Base-by-base conservation (phyloP, 2,329 filamentous ascomycete species). In the Cercospora sesami region DNA sequence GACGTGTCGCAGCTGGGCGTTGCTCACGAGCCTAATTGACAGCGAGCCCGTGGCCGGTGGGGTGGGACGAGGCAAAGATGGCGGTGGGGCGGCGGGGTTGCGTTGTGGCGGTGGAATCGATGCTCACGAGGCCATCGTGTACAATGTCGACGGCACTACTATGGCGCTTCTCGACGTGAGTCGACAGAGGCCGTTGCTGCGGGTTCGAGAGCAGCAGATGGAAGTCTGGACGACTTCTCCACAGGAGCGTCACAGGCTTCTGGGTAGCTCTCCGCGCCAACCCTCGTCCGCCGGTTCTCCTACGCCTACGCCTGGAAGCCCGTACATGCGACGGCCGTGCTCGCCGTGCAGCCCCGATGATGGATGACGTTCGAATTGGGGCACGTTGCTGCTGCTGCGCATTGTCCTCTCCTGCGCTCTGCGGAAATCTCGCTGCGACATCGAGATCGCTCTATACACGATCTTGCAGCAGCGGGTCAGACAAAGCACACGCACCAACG, bases 1-100 rank as follows among this genome's bases (percentile, higher is more conserved):
- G 53, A 58, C 53, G 53, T 58, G 53, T 58, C 53, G 53, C 53
- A 58, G 53, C 23, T 30, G 53, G 53, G 53, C 53, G 53, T 30
- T 58, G 53, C 53, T 58, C 53, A 30, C 53, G 53, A 58, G 53
- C 53, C 53, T 58, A 58, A 30, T 31, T 58, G 26, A 28, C 48
- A 28, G 53, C 53, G 53, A 31, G 53, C 14, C n/a, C 5, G 53
- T 18, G 53, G 53, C 3, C 21, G 53, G 53, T 26, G 53, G 53
- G 53, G 53, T 23, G 53, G 23, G 12, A 31, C 28, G 26, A 57
- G 53, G 53, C 53, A 31, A 28, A 18, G 53, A 31, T 30, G 48
- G 48, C 21, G 48, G 48, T 30, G 53, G 53, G 53, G 26, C 53
- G 53, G 26, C 53, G 53, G 53, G 14, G 53, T 8, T 57, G 53